Evolutionary conservation across 2,329 filamentous ascomycete genomes (phyloP).

Genomic region (Aspergillus sp.): DNA sequence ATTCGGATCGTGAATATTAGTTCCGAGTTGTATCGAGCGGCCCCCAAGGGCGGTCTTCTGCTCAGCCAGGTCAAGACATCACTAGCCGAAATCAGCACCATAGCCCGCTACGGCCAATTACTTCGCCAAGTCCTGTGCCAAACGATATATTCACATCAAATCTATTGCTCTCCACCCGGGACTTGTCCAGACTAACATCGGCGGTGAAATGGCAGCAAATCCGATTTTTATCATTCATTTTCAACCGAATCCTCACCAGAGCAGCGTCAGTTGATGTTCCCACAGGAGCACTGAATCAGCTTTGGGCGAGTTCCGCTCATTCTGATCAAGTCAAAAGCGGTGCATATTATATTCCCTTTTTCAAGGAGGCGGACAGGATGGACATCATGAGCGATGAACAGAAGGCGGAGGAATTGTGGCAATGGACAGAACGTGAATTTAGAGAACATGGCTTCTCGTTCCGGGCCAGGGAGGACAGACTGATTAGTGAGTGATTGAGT

Average conservation of each 20-base stretch:
- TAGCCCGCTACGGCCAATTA: conserved; percentile 10
- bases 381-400: neutral
- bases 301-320: neutral
- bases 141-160: conserved; percentile 2
- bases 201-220: neutral
- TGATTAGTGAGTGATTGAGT: too few species aligned
- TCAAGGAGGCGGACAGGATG: neutral
- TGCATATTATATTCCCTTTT: neutral
- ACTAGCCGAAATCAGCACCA: conserved; percentile 3
- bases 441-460: neutral
- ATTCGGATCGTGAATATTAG: conserved; percentile 19
- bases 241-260: neutral
- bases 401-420: conserved; percentile 10
- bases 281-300: neutral
- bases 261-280: neutral
- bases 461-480: neutral
- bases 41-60: conserved; percentile 12
- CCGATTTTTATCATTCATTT: neutral
- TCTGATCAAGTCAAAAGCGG: neutral
- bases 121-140: conserved; percentile 7
- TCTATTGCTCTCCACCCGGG: conserved; percentile 5
- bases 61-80: conserved; percentile 13
- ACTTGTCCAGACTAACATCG: conserved; percentile 4
- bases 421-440: conserved; percentile 7
- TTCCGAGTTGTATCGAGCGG: conserved; percentile 10